These are phyloP conservation scores for Arthrobotrys conoides DNA, from an alignment of 2,329 filamentous ascomycete genomes.

Conservation along the genomic window DNA sequence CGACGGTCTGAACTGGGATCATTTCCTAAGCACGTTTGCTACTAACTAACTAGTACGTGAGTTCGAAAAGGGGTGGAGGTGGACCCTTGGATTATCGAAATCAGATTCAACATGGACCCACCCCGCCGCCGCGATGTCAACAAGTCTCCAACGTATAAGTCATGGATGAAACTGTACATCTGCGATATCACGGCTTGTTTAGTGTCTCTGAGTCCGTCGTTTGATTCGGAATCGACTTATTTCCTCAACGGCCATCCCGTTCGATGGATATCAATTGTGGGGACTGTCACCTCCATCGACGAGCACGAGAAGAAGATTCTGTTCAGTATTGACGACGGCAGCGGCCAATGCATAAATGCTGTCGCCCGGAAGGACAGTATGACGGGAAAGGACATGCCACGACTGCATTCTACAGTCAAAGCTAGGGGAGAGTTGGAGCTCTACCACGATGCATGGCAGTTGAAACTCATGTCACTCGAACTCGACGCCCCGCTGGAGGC, in stretches of 20 bases:
- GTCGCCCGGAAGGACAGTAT: slow-evolving; percentile 6
- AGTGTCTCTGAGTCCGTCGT: slow-evolving; percentile 22
- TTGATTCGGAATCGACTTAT: slow-evolving; percentile 38
- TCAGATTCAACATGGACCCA: slow-evolving; percentile 31
- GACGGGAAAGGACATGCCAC: slow-evolving; percentile 34
- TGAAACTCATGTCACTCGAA: slow-evolving; percentile 43
- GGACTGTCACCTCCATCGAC: slow-evolving; percentile 37
- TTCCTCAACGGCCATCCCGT: slow-evolving; percentile 53
- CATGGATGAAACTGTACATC: slow-evolving; percentile 55
- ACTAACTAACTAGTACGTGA: neutral
- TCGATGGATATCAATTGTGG: slow-evolving; percentile 50
- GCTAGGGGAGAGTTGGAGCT: slow-evolving; percentile 48
- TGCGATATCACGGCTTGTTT: slow-evolving; percentile 52
- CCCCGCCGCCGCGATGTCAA: slow-evolving; percentile 54
- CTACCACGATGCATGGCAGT: slow-evolving; percentile 44
- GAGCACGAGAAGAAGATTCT: slow-evolving; percentile 38
- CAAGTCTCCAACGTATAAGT: slow-evolving; percentile 46
- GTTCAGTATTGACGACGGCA: slow-evolving; percentile 56
- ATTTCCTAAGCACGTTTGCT: neutral
- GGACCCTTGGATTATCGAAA: slow-evolving; percentile 2
- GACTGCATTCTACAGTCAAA: slow-evolving; percentile 54
- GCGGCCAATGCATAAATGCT: slow-evolving; percentile 52
- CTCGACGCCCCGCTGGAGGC: slow-evolving; percentile 34
- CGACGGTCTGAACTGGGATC: neutral
- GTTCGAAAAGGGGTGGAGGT: neutral